These are phyloP conservation scores for Diaporthe nobilis DNA, from an alignment of 2,329 filamentous ascomycete species.

Conservation along the genomic window DNA sequence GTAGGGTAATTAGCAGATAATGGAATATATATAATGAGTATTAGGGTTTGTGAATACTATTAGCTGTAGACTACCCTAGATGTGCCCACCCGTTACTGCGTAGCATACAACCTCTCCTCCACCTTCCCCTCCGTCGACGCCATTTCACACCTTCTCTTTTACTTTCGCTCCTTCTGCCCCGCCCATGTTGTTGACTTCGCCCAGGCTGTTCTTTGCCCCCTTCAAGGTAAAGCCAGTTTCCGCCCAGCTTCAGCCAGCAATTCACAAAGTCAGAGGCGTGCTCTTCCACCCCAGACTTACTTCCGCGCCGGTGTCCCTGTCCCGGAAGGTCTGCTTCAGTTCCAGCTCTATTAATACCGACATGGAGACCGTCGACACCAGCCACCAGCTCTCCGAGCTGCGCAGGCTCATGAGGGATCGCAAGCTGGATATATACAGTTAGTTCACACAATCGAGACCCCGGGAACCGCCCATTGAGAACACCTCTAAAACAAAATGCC, in stretches of 20 bases:
- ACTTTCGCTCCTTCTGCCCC: slow-evolving; percentile 18
- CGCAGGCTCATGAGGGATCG: slow-evolving; percentile 89
- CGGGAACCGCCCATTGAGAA: slow-evolving; percentile 40
- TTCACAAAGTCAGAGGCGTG: slow-evolving; percentile 10
- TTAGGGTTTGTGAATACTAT: too few relatives aligned
- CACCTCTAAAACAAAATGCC: slow-evolving; percentile 56
- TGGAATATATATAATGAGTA: too few relatives aligned
- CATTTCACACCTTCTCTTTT: neutral
- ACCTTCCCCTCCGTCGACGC: slow-evolving; percentile 15
- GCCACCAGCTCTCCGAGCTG: slow-evolving; percentile 80
- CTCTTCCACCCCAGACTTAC: slow-evolving; percentile 7
- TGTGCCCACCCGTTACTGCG: neutral
- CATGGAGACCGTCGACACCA: slow-evolving; percentile 87
- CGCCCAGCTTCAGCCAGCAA: slow-evolving; percentile 4
- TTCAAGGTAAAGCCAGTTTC: slow-evolving; percentile 16
- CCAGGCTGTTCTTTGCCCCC: slow-evolving; percentile 25
- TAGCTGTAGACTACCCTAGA: too few relatives aligned
- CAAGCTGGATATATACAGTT: slow-evolving; percentile 94
- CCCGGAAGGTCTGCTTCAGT: slow-evolving; percentile 20
- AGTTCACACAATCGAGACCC: slow-evolving; percentile 48
- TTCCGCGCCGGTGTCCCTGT: slow-evolving; percentile 1
- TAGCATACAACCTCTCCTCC: neutral
- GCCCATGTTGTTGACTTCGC: slow-evolving; percentile 38
- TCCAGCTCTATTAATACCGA: slow-evolving; percentile 28
- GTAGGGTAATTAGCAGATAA: too few relatives aligned